Evolutionary conservation across 2,329 filamentous ascomycete genomes (phyloP).

Genomic region (Trichoderma lentiforme): DNA sequence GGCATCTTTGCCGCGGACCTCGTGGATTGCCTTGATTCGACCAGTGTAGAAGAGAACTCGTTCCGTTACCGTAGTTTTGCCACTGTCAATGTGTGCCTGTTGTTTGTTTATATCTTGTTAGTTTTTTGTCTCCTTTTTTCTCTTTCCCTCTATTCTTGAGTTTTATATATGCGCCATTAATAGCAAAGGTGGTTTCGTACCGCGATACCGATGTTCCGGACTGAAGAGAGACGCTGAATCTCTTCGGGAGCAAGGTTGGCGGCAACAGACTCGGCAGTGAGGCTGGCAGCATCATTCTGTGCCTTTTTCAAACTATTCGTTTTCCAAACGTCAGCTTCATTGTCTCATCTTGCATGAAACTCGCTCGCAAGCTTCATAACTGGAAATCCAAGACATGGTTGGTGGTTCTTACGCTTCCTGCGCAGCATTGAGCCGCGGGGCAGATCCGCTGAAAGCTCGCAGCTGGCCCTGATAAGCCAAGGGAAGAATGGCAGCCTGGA

Average conservation of each 20-base stretch:
- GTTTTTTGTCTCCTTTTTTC: background rate
- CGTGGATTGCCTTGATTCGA: constrained; percentile 93
- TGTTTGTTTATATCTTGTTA: background rate
- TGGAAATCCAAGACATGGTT: background rate
- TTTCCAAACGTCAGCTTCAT: background rate
- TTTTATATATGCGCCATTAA: background rate
- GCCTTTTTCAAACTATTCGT: constrained; percentile 46
- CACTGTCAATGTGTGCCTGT: constrained; percentile 94
- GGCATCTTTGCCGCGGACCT: constrained; percentile 90
- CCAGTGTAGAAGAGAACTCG: constrained; percentile 98
- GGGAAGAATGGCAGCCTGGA: constrained; percentile 26
- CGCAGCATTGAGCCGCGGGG: constrained; percentile 32
- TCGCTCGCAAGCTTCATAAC: background rate
- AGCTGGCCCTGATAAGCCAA: constrained; percentile 25
- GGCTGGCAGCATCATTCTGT: constrained; percentile 49
- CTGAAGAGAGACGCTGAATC: constrained; percentile 69
- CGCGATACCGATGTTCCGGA: constrained; percentile 97
- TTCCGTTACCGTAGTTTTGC: constrained; percentile 95
- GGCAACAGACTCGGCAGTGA: constrained; percentile 61
- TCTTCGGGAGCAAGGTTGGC: constrained; percentile 80
- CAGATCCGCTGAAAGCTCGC: constrained; percentile 36
- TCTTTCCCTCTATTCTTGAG: background rate
- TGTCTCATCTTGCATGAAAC: background rate
- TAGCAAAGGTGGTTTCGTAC: constrained; percentile 44
- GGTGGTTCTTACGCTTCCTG: constrained; percentile 40